These are phyloP conservation scores for Leucocoprinus sp. DNA, from an alignment of 768 basidiomycete species.

Conservation along the genomic window DNA sequence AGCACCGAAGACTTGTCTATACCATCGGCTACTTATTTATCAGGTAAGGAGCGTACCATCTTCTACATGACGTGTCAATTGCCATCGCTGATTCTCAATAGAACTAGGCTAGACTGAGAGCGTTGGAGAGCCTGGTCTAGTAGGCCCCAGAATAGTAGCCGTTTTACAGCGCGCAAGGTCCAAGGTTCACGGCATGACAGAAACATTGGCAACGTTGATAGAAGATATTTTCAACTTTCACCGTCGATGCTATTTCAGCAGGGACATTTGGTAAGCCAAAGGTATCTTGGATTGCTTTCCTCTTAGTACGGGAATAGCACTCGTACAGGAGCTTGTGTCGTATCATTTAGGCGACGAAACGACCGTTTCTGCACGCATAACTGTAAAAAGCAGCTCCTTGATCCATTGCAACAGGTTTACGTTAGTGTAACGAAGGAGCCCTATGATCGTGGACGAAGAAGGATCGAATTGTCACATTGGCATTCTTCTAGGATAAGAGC, in stretches of 20 bases:
- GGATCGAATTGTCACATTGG: constrained; percentile 23
- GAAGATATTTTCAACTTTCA: constrained; percentile 31
- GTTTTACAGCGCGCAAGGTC: constrained; percentile 27
- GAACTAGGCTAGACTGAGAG: constrained; percentile 54
- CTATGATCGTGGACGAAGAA: constrained; percentile 34
- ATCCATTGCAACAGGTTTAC: constrained; percentile 38
- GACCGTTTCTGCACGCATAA: constrained; percentile 38
- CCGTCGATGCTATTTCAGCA: constrained; percentile 46
- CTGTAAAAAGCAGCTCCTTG: constrained; percentile 48
- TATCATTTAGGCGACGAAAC: constrained; percentile 56
- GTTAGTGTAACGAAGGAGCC: constrained; percentile 32
- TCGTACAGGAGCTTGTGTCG: constrained; percentile 38
- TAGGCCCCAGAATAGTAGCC: constrained; percentile 38
- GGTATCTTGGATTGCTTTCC: constrained; percentile 5
- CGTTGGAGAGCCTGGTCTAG: constrained; percentile 28
- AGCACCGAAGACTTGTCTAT: constrained; percentile 38
- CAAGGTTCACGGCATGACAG: constrained; percentile 33
- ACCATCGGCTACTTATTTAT: constrained; percentile 42
- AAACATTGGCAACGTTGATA: constrained; percentile 37
- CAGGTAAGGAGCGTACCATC: constrained; percentile 27
- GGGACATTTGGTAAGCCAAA: constrained; percentile 33
- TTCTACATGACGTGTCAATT: constrained; percentile 36
- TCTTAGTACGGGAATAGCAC: constrained; percentile 12
- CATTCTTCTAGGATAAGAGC: constrained; percentile 33
- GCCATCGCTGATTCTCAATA: constrained; percentile 33